These are phyloP conservation scores for Cytospora leucostoma DNA, from an alignment of 2,329 filamentous ascomycete genomes.

Conservation along the genomic window DNA sequence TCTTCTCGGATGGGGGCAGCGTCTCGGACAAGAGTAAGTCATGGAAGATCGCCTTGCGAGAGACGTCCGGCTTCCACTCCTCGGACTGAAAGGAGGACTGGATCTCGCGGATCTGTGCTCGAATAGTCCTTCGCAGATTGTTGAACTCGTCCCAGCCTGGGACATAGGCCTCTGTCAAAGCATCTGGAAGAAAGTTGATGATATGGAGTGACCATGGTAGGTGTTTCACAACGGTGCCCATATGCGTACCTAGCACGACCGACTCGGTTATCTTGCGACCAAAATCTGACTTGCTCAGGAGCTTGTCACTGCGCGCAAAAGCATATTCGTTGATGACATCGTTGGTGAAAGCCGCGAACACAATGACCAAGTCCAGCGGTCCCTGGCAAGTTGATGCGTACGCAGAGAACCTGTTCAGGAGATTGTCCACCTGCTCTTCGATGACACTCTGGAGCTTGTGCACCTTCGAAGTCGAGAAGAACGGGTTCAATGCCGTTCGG, in stretches of 20 bases:
- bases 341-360: constrained; percentile 43
- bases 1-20: constrained; percentile 40
- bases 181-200: too few relatives aligned
- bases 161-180: too few relatives aligned
- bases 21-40: constrained; percentile 37
- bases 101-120: too few relatives aligned
- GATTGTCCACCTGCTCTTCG: constrained; percentile 20
- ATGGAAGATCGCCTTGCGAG: constrained; percentile 38
- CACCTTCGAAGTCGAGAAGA: constrained; percentile 46
- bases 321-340: constrained; percentile 45
- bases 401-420: constrained; percentile 29
- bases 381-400: constrained; percentile 31
- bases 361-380: constrained; percentile 41
- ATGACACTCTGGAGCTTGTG: constrained; percentile 38
- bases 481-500: constrained; percentile 43
- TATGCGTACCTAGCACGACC: not conserved
- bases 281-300: constrained; percentile 21
- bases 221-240: not conserved
- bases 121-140: too few relatives aligned
- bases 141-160: too few relatives aligned
- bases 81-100: too few relatives aligned
- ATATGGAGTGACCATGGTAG: constrained; percentile 12
- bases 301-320: constrained; percentile 33
- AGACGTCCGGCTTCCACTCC: too few relatives aligned
- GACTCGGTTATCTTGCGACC: not conserved